These are phyloP conservation scores for Davidsoniella neocaledoniae DNA, from an alignment of 2,329 filamentous ascomycete species.

Conservation along the genomic window DNA sequence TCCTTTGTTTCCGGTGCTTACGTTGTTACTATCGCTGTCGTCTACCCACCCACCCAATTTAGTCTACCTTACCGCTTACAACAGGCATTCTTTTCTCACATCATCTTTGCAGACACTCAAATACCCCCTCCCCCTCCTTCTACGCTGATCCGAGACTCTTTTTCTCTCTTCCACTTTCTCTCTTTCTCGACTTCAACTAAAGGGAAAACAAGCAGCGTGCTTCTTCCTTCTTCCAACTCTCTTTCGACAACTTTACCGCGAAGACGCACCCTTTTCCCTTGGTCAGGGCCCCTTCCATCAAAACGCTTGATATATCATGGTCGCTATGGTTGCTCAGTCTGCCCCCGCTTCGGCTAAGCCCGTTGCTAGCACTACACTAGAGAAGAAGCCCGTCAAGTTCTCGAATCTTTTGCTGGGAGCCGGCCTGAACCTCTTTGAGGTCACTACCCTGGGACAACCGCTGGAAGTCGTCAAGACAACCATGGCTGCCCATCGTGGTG, in stretches of 20 bases:
- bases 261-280: slow-evolving; percentile 90
- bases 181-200: not conserved
- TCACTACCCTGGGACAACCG: slow-evolving; percentile 53
- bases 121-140: slow-evolving; percentile 11
- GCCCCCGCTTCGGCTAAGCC: slow-evolving; percentile 34
- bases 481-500: slow-evolving; percentile 91
- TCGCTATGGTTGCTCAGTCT: slow-evolving; percentile 36
- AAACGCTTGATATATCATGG: slow-evolving; percentile 42
- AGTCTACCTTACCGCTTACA: too few species aligned
- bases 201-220: slow-evolving; percentile 1
- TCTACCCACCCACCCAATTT: too few species aligned
- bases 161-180: not conserved
- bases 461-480: slow-evolving; percentile 99
- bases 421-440: slow-evolving; percentile 91
- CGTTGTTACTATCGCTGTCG: too few species aligned
- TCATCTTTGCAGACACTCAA: slow-evolving; percentile 10
- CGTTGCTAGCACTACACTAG: slow-evolving; percentile 40
- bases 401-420: slow-evolving; percentile 92
- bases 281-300: slow-evolving; percentile 71
- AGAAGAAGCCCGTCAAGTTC: slow-evolving; percentile 99
- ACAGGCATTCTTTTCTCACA: slow-evolving; percentile 4
- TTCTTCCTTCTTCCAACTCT: slow-evolving; percentile 5
- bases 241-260: slow-evolving; percentile 29
- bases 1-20: not conserved
- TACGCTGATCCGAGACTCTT: slow-evolving; percentile 8